Base-by-base conservation (phyloP, 23 red algal genomes). In the Gracilariopsis chorda region DNA sequence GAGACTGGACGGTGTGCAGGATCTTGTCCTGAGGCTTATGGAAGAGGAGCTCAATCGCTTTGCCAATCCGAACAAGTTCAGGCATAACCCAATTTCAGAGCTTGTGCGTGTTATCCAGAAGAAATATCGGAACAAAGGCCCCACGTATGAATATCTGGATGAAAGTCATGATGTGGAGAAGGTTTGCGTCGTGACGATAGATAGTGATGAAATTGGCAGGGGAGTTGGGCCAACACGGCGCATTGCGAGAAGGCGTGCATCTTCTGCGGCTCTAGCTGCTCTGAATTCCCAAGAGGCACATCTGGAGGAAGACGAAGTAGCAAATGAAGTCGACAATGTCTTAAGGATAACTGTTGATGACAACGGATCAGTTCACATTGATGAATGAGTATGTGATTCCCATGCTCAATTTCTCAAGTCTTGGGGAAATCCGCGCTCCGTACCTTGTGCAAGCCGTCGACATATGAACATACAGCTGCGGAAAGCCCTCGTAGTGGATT, bases 1-100 rank as follows among this genome's bases (percentile, higher is more conserved):
- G 80, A 61, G 69, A 71, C 34, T 94, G 3, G 82, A 86, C 41
- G 81, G 65, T 60, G 88, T 82, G 27, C 53, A 91, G 30, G 77
- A 73, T 7, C 56, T 91, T 91, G 88, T 82, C 19, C 41, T 80
- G 43, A 36, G 49, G 14, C 27, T 91, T 7, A 80, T 82, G 61
- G 51, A 49, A 34, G 60, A 51, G 8, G 88, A 82, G 51, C 49
- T 91, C 28, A 57, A 82, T 25, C 73, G 88, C 25, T 91, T 91
- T 73, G 73, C 74, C 7, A 82, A 81, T 59, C 88, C 88, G 45
- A 63, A 41, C 30, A 72, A 32, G 11, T 82, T 91, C 57, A 91
- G 71, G 58, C 74, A 35, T 27, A 91, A 91, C 34, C 75, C 77
- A 44, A 77, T 89, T 19, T 89, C 85, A 7, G 69, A 78, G 27